Conservation (phyloP, 495 filamentous ascomycete genomes). For the Penicillium coprophilum region DNA sequence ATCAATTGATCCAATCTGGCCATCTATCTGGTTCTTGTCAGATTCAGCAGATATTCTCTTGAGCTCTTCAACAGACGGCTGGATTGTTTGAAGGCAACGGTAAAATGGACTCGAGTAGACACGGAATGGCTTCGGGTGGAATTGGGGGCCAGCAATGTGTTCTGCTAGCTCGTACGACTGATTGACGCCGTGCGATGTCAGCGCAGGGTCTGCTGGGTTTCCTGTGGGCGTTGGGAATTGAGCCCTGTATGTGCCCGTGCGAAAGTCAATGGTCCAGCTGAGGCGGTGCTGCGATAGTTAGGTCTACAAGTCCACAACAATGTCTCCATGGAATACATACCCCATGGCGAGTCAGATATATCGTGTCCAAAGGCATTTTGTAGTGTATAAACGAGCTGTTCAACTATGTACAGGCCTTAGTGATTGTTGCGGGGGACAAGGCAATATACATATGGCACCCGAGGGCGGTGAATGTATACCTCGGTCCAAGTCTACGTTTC, state of each 20-base stretch:
- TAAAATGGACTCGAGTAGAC: constrained; percentile 89
- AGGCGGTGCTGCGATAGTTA: constrained; percentile 69
- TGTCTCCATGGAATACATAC: constrained; percentile 52
- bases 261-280: constrained; percentile 79
- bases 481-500: constrained; percentile 18
- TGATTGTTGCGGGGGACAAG: constrained; percentile 23
- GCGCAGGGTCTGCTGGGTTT: constrained; percentile 80
- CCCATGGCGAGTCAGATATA: constrained; percentile 84
- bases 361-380: constrained; percentile 64
- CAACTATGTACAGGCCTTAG: not conserved
- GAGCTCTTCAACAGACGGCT: constrained; percentile 62
- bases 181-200: constrained; percentile 79
- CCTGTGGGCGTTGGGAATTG: constrained; percentile 76
- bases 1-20: constrained; percentile 18
- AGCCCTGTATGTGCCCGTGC: constrained; percentile 69
- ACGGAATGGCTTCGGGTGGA: constrained; percentile 60
- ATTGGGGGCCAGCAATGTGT: constrained; percentile 58
- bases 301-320: constrained; percentile 15
- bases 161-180: constrained; percentile 78
- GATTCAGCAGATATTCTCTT: constrained; percentile 26
- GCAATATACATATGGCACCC: constrained; percentile 14
- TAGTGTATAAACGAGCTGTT: constrained; percentile 1
- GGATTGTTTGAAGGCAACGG: constrained; percentile 85
- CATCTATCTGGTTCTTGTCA: not conserved
- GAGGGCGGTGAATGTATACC: constrained; percentile 25